Evolutionary conservation across 805 yeast species (phyloP).

Genomic region (Pachysolen tannophilus): DNA sequence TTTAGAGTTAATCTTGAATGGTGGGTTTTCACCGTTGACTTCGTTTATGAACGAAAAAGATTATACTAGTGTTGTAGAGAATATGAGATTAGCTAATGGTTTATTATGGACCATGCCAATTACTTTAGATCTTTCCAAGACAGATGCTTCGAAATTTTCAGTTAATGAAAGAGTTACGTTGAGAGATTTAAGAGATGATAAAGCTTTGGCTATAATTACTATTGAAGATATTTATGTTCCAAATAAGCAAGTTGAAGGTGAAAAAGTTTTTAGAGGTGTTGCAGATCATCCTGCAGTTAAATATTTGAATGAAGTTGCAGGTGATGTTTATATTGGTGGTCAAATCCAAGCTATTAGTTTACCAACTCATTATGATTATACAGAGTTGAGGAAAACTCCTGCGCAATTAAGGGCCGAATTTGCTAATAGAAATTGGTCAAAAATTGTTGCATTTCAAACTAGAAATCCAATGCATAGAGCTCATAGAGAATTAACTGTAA

Average conservation of each 20-base stretch:
- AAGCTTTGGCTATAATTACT: conserved; percentile 74
- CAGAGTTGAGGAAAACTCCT: conserved; percentile 82
- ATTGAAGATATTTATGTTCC: conserved; percentile 76
- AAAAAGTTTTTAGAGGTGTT: conserved; percentile 89
- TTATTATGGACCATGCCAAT: conserved; percentile 90
- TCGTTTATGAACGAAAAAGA: conserved; percentile 64
- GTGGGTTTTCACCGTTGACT: conserved; percentile 84
- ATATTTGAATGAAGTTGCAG: conserved; percentile 65
- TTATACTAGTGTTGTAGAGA: conserved; percentile 58
- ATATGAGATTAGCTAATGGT: conserved; percentile 67
- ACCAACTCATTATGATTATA: conserved; percentile 87
- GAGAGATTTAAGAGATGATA: conserved; percentile 74
- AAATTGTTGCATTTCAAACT: conserved; percentile 94
- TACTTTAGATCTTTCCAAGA: conserved; percentile 65
- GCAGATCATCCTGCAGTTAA: conserved; percentile 92
- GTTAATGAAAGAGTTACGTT: conserved; percentile 62
- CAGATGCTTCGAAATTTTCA: conserved; percentile 35
- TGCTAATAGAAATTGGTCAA: conserved; percentile 70
- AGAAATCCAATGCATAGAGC: conserved; percentile 99
- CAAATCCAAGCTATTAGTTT: conserved; percentile 72
- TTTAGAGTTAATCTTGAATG: conserved; percentile 81
- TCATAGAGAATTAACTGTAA: conserved; percentile 89
- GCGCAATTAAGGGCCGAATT: conserved; percentile 85
- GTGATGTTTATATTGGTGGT: conserved; percentile 87
- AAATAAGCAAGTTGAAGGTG: conserved; percentile 72